phyloP scores from a whole-genome alignment of 2,329 filamentous ascomycete species.

The Trichoderma atrobrunneum region DNA sequence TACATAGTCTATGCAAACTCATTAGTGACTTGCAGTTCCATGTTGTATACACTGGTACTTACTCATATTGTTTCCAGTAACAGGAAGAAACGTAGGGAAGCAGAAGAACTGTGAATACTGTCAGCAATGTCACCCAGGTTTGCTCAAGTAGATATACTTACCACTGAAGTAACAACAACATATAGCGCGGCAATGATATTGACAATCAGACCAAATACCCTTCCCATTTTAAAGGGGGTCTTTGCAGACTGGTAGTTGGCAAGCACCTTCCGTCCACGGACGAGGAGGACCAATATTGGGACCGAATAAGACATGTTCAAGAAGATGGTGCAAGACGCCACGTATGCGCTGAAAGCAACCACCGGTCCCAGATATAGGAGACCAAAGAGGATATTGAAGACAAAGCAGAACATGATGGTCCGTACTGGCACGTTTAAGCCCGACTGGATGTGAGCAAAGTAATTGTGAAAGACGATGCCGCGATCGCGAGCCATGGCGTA shows the following conservation, averaged over 20 bases:
- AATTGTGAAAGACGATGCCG: slow-evolving; percentile 7
- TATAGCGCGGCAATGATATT: neutral
- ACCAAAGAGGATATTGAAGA: slow-evolving; percentile 7
- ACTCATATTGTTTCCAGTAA: slow-evolving; percentile 1
- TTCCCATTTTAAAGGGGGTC: slow-evolving; percentile 2
- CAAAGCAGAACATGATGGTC: slow-evolving; percentile 15
- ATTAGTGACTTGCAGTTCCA: neutral
- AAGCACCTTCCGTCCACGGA: slow-evolving; percentile 8
- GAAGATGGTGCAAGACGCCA: slow-evolving; percentile 14
- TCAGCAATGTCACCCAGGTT: neutral
- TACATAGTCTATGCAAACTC: neutral
- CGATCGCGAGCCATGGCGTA: slow-evolving; percentile 12
- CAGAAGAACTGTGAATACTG: neutral
- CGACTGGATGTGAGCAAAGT: slow-evolving; percentile 6
- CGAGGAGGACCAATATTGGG: neutral
- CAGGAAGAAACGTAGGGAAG: neutral
- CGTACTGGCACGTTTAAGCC: slow-evolving; percentile 8
- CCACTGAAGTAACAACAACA: slow-evolving; percentile 7
- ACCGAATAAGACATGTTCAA: slow-evolving; percentile 8
- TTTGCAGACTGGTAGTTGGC: neutral
- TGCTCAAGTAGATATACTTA: neutral
- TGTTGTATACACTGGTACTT: neutral
- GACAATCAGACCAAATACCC: neutral
- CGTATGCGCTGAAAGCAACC: slow-evolving; percentile 7
- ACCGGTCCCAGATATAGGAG: neutral